Evolutionary conservation across 2,329 filamentous ascomycete species (phyloP).

Genomic region (Cephalotrichum gorgonifer): DNA sequence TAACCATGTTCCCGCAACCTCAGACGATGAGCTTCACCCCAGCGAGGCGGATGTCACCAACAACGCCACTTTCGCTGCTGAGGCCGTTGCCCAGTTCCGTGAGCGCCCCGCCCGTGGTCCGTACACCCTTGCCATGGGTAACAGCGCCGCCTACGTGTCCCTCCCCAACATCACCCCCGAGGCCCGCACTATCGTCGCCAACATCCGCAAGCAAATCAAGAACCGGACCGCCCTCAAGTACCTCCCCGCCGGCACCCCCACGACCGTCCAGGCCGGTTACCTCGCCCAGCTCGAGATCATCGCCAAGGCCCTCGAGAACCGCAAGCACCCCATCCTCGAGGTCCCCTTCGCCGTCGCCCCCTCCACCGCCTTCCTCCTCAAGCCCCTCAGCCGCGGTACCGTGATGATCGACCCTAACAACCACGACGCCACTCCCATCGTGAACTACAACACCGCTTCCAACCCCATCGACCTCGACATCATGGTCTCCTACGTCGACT

Average conservation of each 20-base stretch:
- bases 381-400: slow-evolving; percentile 23
- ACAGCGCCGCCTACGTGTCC: slow-evolving; percentile 18
- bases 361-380: slow-evolving; percentile 15
- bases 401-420: slow-evolving; percentile 14
- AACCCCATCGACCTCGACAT: slow-evolving; percentile 26
- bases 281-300: slow-evolving; percentile 15
- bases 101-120: slow-evolving; percentile 21
- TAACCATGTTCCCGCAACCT: slow-evolving; percentile 8
- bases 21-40: slow-evolving; percentile 10
- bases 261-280: slow-evolving; percentile 15
- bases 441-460: slow-evolving; percentile 22
- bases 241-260: slow-evolving; percentile 9
- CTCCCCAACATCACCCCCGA: slow-evolving; percentile 12
- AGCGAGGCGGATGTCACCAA: slow-evolving; percentile 12
- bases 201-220: slow-evolving; percentile 12
- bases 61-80: slow-evolving; percentile 20
- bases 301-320: slow-evolving; percentile 16
- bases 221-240: slow-evolving; percentile 11
- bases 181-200: slow-evolving; percentile 11
- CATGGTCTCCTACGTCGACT: slow-evolving; percentile 19
- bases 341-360: slow-evolving; percentile 16
- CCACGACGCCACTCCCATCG: slow-evolving; percentile 16
- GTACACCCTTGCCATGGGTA: slow-evolving; percentile 22
- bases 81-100: slow-evolving; percentile 19
- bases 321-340: slow-evolving; percentile 18